Evolutionary conservation across 73 alveolate genomes (phyloP).

Genomic region (Tetrahymena elliotti): DNA sequence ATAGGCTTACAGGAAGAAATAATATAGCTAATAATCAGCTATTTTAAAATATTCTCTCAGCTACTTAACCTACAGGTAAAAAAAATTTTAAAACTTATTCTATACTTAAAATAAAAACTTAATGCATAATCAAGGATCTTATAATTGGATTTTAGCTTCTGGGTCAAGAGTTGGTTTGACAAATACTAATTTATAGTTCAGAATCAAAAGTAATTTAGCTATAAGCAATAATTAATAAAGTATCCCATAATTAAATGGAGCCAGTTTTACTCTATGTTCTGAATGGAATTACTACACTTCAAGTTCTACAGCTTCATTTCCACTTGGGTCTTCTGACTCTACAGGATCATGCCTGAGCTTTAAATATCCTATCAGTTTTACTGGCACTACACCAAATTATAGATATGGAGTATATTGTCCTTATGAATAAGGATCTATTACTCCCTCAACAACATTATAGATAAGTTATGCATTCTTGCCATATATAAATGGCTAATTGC

Average conservation of each 20-base stretch:
- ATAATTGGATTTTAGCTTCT: background rate
- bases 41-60: background rate
- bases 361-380: background rate
- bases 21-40: background rate
- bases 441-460: background rate
- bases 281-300: background rate
- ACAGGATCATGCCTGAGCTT: slow-evolving; percentile 8
- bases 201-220: background rate
- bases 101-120: background rate
- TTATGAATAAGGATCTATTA: slow-evolving; percentile 5
- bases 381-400: background rate
- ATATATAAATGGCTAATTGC: background rate
- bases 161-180: background rate
- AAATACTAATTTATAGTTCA: background rate
- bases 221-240: background rate
- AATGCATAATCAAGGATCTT: background rate
- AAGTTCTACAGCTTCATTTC: background rate
- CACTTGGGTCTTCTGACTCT: background rate
- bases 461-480: slow-evolving; percentile 12
- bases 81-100: background rate
- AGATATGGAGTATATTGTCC: slow-evolving; percentile 31
- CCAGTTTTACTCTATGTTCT: slow-evolving; percentile 14
- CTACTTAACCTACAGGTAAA: background rate
- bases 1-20: slow-evolving; percentile 10
- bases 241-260: slow-evolving; percentile 19